A percentile compares a stretch with the other conserved stretches of the same genome.
These are phyloP conservation scores for Tephrocybe sp. DNA, from an alignment of 768 basidiomycete species.

Conservation along the genomic window DNA sequence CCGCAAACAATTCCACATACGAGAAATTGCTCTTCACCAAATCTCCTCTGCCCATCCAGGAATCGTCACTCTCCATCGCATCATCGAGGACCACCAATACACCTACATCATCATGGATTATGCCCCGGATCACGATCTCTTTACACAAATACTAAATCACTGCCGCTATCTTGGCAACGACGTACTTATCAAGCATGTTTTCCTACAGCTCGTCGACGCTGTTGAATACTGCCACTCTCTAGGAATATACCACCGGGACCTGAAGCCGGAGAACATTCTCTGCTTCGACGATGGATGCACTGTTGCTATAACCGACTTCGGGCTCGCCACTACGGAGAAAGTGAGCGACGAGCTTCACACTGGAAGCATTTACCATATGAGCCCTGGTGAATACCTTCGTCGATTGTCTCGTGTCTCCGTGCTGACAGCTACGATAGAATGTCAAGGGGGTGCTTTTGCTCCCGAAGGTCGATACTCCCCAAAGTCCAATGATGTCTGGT, in stretches of 20 bases:
- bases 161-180: constrained; percentile 84
- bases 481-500: constrained; percentile 93
- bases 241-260: constrained; percentile 93
- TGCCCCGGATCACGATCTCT: constrained; percentile 87
- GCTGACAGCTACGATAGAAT: constrained; percentile 65
- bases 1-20: constrained; percentile 76
- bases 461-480: constrained; percentile 77
- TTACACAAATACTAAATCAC: constrained; percentile 82
- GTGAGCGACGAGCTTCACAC: constrained; percentile 88
- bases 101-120: constrained; percentile 95
- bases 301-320: constrained; percentile 93
- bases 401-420: constrained; percentile 2
- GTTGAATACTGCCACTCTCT: constrained; percentile 90
- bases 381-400: constrained; percentile 62
- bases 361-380: constrained; percentile 99
- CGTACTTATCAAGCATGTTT: constrained; percentile 82
- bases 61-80: constrained; percentile 87
- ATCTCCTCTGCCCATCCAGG: constrained; percentile 73
- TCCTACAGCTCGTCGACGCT: constrained; percentile 91
- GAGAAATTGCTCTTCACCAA: constrained; percentile 84
- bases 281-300: constrained; percentile 77
- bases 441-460: constrained; percentile 75
- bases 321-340: constrained; percentile 86
- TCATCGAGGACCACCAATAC: constrained; percentile 78
- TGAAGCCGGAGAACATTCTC: constrained; percentile 96